Evolutionary conservation across 2,329 filamentous ascomycete species (phyloP), one percentile per base, ranked within the genome.

Genomic region (Penicillium glabrum): DNA sequence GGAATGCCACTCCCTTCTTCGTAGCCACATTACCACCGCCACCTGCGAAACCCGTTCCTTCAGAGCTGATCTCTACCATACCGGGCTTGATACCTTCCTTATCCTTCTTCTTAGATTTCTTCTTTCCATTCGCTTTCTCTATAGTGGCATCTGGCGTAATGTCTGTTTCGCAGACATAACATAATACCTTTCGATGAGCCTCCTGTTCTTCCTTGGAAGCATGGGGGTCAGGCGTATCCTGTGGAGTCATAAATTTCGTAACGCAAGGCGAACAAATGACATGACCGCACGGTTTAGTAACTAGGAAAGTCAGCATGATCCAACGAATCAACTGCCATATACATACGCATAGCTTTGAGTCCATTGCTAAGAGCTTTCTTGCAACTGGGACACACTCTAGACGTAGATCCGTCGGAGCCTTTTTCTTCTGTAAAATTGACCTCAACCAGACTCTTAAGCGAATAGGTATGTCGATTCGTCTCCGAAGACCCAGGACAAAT

Each of bases 21-120:
- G 89, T 89, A 16, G 96, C 91, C 66, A 90, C 84, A 69, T 89
- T 96, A 51, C 85, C 84, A 3, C 95, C 93, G n/a, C 89, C 88
- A 5, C 91, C 89, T 5, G 93, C 93, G 74, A 96, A 98, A 0
- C 93, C 93, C 0, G 93, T 98, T 0, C 93, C 93, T 66, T 97
- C 93, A 35, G 88, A 90, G 63, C 85, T 87, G 48, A 98, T 83
- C 68, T 89, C 86, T 3, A 97, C 87, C 33, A 97, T 70, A 0
- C 93, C 93, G 0, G 87, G 85, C 58, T 81, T 85, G 35, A 89
- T 81, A 51, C 79, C 84, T 35, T 86, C 69, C 48, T 79, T 74
- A 47, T 79, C 75, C 54, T 72, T 70, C 60, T 69, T 65, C 52
- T 67, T 70, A 51, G 69, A 68, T 57, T 72, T 71, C 62, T 75